Evolutionary conservation across 1,139 yeast species (phyloP).

Genomic region (Nakaseomyces bracarensis): DNA sequence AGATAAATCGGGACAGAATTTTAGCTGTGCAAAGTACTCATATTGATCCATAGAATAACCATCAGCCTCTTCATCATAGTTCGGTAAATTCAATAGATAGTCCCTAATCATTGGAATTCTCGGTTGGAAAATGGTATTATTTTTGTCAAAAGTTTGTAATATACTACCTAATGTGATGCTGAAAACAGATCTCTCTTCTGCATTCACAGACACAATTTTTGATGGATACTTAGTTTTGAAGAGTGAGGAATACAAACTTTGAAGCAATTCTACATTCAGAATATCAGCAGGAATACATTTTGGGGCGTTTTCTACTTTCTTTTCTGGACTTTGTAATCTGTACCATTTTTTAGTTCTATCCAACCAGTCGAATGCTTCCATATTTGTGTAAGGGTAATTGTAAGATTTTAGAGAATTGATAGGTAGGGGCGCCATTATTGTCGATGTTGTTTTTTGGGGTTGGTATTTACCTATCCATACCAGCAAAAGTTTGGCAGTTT

Average conservation of each 20-base stretch:
- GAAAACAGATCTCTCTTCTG: constrained; percentile 11
- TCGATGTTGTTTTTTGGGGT: constrained; percentile 15
- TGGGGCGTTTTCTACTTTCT: not conserved
- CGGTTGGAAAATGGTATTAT: constrained; percentile 34
- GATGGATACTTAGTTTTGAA: not conserved
- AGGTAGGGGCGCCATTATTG: not conserved
- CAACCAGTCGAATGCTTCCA: constrained; percentile 27
- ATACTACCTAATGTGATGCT: constrained; percentile 28
- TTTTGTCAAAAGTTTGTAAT: constrained; percentile 11
- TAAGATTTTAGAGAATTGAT: not conserved
- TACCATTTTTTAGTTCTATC: constrained; percentile 21
- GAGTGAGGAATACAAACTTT: constrained; percentile 16
- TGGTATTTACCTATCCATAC: constrained; percentile 22
- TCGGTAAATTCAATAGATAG: constrained; percentile 32
- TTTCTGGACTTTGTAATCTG: constrained; percentile 19
- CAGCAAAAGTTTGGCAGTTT: constrained; percentile 21
- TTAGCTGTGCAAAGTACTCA: constrained; percentile 37
- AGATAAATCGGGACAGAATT: constrained; percentile 38
- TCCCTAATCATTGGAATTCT: constrained; percentile 33
- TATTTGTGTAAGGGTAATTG: constrained; percentile 20
- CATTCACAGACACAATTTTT: not conserved
- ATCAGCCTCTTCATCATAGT: constrained; percentile 15
- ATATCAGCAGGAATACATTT: too few relatives aligned
- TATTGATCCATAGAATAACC: constrained; percentile 21
- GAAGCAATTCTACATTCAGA: constrained; percentile 13